Base-by-base conservation (phyloP, 306 rosid species). In the Geum urbanum region DNA sequence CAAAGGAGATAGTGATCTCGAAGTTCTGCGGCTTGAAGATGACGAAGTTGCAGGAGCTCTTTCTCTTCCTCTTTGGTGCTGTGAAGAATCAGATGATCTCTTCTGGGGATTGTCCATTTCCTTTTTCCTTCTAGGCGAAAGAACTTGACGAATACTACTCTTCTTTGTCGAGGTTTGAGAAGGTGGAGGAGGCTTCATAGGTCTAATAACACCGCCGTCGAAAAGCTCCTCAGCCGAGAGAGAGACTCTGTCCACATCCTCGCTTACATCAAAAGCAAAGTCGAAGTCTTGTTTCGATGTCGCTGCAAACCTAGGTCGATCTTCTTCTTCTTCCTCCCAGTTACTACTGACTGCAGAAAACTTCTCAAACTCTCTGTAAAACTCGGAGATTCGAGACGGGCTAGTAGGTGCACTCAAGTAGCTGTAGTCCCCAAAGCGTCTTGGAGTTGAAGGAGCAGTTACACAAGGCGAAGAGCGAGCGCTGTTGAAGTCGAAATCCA, bases 211-310 rank as follows among this genome's bases (percentile, higher is more conserved):
- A 0, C 99, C 96, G 13, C 80, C 88, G 37, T 88, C 83, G 55
- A 94, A 90, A 12, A 94, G 95, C 76, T 90, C 97, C 5, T 86
- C 99, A 0, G 97, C 99, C 3, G 96, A 87, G 43, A 86, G 91
- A 39, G 95, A 79, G 7, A 72, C 32, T 40, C 78, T 70, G 5
- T 81, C 77, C 1, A 80, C 55, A 41, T 87, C 84, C 43, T 58
- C 69, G 9, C 74, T 35, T 8, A 94, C 79, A 44, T 40, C 85
- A 54, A 94, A 94, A 0, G 90, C 96, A 47, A 94, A 94, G 53
- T 74, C 88, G 0, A 55, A 75, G 9, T 16, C 10, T 53, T 10
- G 63, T 62, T 71, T 73, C 2, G 66, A 50, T 46, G 70, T 45
- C 4, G 65, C 46, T 15, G 46, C 12, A 7, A 40, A 5, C 39